Evolutionary conservation across 306 rosid species (phyloP).

Genomic region (Herpetospermum pedunculosum): DNA sequence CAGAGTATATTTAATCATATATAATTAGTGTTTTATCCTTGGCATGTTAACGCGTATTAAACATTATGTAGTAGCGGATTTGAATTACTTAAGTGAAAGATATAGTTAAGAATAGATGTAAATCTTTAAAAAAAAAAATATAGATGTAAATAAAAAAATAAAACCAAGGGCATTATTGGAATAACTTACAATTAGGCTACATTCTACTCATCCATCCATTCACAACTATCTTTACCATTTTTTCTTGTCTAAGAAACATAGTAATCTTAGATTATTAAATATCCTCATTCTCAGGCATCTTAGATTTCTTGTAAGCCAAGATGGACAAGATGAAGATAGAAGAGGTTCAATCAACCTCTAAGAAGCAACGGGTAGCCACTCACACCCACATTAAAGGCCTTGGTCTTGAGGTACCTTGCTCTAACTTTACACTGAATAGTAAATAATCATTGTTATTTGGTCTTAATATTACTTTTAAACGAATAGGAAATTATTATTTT

Average conservation of each 20-base stretch:
- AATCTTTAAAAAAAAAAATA: too few species aligned
- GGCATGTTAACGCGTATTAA: background rate
- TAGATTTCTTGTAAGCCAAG: background rate
- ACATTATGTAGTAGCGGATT: background rate
- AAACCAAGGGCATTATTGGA: background rate
- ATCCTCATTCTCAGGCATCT: background rate
- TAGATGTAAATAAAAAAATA: background rate
- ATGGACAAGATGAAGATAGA: constrained; percentile 66
- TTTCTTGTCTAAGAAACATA: background rate
- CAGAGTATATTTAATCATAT: background rate
- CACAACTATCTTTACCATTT: background rate
- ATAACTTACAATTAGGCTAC: background rate
- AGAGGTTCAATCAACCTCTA: constrained; percentile 81
- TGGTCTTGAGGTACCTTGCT: constrained; percentile 64
- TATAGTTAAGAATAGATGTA: background rate
- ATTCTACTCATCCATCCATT: background rate
- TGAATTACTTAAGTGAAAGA: background rate
- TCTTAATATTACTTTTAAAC: background rate
- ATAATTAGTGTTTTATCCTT: background rate
- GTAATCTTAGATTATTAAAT: background rate
- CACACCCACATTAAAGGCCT: constrained; percentile 80
- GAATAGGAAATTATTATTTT: background rate
- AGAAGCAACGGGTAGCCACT: constrained; percentile 61
- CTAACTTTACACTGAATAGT: background rate
- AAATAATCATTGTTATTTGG: background rate